A percentile compares a stretch with the other conserved stretches of the same genome.
These are phyloP conservation scores for Fistulina hepatica DNA, from an alignment of 1,284 basidiomycete genomes.

Conservation along the genomic window DNA sequence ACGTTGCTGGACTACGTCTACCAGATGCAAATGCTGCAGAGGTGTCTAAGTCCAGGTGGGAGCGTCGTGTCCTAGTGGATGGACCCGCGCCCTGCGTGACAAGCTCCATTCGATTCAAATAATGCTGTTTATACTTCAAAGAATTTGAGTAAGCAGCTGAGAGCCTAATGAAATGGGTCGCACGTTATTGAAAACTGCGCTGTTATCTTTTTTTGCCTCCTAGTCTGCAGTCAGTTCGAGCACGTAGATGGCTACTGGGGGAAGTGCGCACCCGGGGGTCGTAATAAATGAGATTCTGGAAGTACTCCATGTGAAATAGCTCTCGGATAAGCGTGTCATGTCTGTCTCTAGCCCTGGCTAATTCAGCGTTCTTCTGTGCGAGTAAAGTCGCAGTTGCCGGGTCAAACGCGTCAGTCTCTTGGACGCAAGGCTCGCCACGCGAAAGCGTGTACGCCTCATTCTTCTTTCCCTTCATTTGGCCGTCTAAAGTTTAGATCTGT, in stretches of 20 bases:
- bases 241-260: slow-evolving; percentile 7
- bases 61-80: slow-evolving; percentile 53
- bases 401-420: too few relatives aligned
- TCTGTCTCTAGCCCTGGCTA: slow-evolving; percentile 10
- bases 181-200: slow-evolving; percentile 64
- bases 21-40: slow-evolving; percentile 17
- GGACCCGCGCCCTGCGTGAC: slow-evolving; percentile 30
- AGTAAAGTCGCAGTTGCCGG: too few relatives aligned
- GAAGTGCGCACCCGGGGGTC: slow-evolving; percentile 51
- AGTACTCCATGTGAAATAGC: slow-evolving; percentile 77
- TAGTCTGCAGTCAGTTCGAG: slow-evolving; percentile 20
- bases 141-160: slow-evolving; percentile 10
- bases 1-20: slow-evolving; percentile 7
- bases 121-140: slow-evolving; percentile 48
- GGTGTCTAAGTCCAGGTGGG: slow-evolving; percentile 29
- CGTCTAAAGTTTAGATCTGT: too few relatives aligned
- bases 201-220: slow-evolving; percentile 66
- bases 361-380: too few relatives aligned
- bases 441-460: too few relatives aligned
- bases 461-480: too few relatives aligned
- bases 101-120: slow-evolving; percentile 47
- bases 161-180: slow-evolving; percentile 17
- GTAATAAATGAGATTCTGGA: slow-evolving; percentile 61
- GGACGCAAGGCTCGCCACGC: too few relatives aligned
- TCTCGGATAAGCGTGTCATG: slow-evolving; percentile 53